Percentiles rank a stretch among this genome's conserved stretches.
phyloP scores from a whole-genome alignment of 164 flowering plant species.

The Euptelea pleiosperma region DNA sequence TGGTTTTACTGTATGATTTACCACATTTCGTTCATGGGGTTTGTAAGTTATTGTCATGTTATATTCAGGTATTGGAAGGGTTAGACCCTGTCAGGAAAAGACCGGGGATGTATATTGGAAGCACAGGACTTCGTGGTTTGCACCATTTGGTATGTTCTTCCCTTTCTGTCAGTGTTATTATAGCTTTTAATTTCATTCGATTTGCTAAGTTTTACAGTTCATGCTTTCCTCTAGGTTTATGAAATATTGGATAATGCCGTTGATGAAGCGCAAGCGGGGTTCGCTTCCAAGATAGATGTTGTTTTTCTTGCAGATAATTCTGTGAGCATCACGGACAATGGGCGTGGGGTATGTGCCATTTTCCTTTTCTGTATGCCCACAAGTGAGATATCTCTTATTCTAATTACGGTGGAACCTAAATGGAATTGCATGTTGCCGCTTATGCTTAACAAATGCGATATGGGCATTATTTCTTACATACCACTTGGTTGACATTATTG shows the following conservation, averaged over 20 bases:
- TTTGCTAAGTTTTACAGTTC: conserved; percentile 3
- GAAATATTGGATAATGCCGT: conserved; percentile 96
- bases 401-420: not conserved
- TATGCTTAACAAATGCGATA: too few species aligned
- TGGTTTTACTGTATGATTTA: not conserved
- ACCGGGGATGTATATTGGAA: conserved; percentile 99
- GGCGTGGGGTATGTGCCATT: conserved; percentile 78
- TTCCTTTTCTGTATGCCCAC: not conserved
- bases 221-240: conserved; percentile 58
- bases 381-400: not conserved
- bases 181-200: not conserved
- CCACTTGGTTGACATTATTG: not conserved
- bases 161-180: not conserved
- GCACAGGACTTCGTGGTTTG: conserved; percentile 94
- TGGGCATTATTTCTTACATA: too few species aligned
- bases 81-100: conserved; percentile 93
- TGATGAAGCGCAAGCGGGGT: conserved; percentile 98
- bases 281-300: conserved; percentile 72
- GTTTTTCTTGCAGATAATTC: conserved; percentile 70
- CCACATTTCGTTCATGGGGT: not conserved
- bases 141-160: conserved; percentile 76
- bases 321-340: conserved; percentile 91
- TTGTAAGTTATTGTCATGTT: conserved; percentile 1
- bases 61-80: conserved; percentile 83
- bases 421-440: not conserved